Conservation (phyloP, 2,329 filamentous ascomycete genomes). For the Fusarium gaditjirri region DNA sequence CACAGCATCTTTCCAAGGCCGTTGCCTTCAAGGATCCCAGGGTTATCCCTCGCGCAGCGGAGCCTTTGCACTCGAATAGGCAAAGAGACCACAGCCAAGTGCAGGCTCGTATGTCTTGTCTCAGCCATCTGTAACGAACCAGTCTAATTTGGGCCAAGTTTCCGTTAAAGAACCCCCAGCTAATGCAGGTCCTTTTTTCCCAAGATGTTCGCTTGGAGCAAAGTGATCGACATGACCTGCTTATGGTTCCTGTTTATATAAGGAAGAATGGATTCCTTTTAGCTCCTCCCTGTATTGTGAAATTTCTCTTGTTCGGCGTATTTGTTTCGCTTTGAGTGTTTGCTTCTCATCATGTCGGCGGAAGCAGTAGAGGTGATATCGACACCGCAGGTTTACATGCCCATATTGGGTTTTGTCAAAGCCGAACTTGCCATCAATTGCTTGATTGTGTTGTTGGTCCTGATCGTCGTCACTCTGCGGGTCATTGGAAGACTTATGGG, state of each 20-base stretch:
- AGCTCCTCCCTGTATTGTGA: background rate
- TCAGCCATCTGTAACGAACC: background rate
- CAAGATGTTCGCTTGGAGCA: background rate
- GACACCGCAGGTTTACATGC: conserved; percentile 26
- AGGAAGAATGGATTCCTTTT: conserved; percentile 9
- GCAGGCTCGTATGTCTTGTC: background rate
- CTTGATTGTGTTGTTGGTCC: conserved; percentile 46
- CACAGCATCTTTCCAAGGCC: background rate
- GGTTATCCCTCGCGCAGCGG: background rate
- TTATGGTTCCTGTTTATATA: conserved; percentile 19
- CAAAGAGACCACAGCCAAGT: background rate
- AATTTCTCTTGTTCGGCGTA: background rate
- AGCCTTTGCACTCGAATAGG: background rate
- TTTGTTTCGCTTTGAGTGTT: conserved; percentile 18
- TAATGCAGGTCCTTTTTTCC: conserved; percentile 24
- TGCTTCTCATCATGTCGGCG: conserved; percentile 14
- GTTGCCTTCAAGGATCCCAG: background rate
- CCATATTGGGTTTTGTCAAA: conserved; percentile 38
- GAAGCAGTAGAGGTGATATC: conserved; percentile 16
- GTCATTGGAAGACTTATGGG: conserved; percentile 45
- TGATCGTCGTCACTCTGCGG: conserved; percentile 44
- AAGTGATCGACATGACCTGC: conserved; percentile 25
- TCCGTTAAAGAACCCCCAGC: background rate
- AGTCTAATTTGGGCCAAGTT: background rate
- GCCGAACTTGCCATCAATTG: conserved; percentile 47